Conservation (phyloP, 208 protist species). For the Trypanosoma caninum region DNA sequence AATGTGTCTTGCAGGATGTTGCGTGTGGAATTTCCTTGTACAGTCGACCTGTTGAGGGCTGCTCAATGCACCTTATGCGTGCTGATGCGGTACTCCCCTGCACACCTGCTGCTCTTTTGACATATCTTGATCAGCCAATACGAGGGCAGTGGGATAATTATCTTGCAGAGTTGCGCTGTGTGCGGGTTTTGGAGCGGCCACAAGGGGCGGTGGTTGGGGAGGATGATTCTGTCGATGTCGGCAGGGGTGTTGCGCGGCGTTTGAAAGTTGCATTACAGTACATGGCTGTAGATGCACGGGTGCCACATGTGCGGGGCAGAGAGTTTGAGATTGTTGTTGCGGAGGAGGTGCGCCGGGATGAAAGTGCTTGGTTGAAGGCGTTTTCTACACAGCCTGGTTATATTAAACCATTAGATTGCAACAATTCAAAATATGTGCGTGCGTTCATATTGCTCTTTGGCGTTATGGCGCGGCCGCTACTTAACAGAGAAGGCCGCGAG, state of each 20-base stretch:
- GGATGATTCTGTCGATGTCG: background rate
- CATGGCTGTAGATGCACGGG: conserved; percentile 52
- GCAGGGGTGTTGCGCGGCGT: background rate
- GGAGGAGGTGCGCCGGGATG: conserved; percentile 51
- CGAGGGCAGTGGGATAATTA: conserved; percentile 65
- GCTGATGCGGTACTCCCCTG: conserved; percentile 65
- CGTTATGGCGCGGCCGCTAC: conserved; percentile 47
- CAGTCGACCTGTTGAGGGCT: conserved; percentile 56
- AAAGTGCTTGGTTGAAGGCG: conserved; percentile 61
- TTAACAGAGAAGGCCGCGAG: background rate
- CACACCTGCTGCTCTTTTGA: conserved; percentile 35
- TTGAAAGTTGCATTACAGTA: conserved; percentile 58
- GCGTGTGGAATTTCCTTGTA: conserved; percentile 42
- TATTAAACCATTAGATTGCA: conserved; percentile 46
- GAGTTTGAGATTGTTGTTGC: conserved; percentile 78
- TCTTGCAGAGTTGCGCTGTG: conserved; percentile 35
- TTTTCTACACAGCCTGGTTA: conserved; percentile 64
- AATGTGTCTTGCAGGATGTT: conserved; percentile 37
- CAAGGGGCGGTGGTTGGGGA: background rate
- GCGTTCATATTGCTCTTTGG: conserved; percentile 59
- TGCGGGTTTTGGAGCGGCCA: conserved; percentile 41
- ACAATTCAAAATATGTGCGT: conserved; percentile 64
- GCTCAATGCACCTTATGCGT: conserved; percentile 71
- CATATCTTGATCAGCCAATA: conserved; percentile 50
- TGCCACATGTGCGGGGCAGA: conserved; percentile 60